A percentile compares a stretch with the other conserved stretches of the same genome.
These are phyloP conservation scores for Epichloe scottii DNA, from an alignment of 2,329 filamentous ascomycete genomes.

Conservation along the genomic window DNA sequence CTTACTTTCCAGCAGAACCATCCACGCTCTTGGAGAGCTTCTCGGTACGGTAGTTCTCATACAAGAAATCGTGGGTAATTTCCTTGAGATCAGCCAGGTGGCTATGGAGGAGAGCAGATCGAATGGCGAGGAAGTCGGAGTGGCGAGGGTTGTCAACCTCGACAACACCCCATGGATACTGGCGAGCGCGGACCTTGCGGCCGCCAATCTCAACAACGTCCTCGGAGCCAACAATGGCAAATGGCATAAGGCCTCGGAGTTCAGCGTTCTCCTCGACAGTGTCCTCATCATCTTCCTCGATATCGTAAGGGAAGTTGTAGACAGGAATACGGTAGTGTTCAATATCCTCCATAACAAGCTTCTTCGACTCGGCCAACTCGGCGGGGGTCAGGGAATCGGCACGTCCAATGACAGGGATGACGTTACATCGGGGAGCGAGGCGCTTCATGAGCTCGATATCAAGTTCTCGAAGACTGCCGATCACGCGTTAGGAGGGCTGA, in stretches of 20 bases:
- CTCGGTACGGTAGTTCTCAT: slow-evolving; percentile 99
- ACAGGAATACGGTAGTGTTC: slow-evolving; percentile 99
- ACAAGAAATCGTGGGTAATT: slow-evolving; percentile 98
- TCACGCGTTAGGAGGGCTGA: not conserved
- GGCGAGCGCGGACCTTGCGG: slow-evolving; percentile 81
- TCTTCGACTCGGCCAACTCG: slow-evolving; percentile 97
- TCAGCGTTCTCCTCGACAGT: slow-evolving; percentile 99
- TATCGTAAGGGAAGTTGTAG: slow-evolving; percentile 99
- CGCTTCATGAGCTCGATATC: slow-evolving; percentile 99
- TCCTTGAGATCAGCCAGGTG: slow-evolving; percentile 98
- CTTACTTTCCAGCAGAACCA: slow-evolving; percentile 75
- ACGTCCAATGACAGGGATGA: slow-evolving; percentile 97
- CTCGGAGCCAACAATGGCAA: slow-evolving; percentile 96
- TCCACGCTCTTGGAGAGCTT: slow-evolving; percentile 99
- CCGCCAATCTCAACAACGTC: slow-evolving; percentile 90
- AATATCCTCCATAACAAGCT: slow-evolving; percentile 99
- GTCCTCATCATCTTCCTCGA: slow-evolving; percentile 98
- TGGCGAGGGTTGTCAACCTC: slow-evolving; percentile 99
- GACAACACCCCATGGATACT: slow-evolving; percentile 98
- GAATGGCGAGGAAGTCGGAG: slow-evolving; percentile 95
- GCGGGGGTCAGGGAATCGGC: slow-evolving; percentile 93
- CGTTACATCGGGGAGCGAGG: slow-evolving; percentile 93
- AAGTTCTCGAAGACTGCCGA: slow-evolving; percentile 76
- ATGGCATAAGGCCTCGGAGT: slow-evolving; percentile 93
- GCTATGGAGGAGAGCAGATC: slow-evolving; percentile 91